Percentiles rank a stretch among this genome's conserved stretches.
These are phyloP conservation scores for Penicillium sp. DNA, from an alignment of 2,329 filamentous ascomycete species.

Conservation along the genomic window DNA sequence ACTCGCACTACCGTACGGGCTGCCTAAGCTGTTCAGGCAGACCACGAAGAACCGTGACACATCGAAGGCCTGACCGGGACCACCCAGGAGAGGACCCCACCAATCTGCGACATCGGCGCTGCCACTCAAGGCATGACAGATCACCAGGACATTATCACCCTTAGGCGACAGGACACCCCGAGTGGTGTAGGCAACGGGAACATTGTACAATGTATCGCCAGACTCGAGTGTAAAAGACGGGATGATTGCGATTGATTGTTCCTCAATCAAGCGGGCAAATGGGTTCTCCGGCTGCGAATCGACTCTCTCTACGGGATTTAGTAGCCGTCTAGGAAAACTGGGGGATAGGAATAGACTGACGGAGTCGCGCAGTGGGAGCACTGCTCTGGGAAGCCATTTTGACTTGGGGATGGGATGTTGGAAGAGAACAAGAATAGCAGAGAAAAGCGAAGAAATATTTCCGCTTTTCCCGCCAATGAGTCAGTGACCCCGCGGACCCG, in stretches of 20 bases:
- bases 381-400: conserved; percentile 25
- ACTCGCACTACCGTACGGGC: conserved; percentile 52
- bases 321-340: conserved; percentile 37
- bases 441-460: neutral
- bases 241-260: conserved; percentile 80
- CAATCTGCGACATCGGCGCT: conserved; percentile 54
- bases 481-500: conserved; percentile 13
- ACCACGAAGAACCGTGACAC: conserved; percentile 51
- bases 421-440: neutral
- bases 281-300: conserved; percentile 80
- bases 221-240: conserved; percentile 91
- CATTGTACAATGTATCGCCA: conserved; percentile 74
- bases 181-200: conserved; percentile 61
- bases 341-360: conserved; percentile 33
- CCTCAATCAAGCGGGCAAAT: conserved; percentile 76
- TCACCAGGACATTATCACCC: conserved; percentile 60
- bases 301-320: conserved; percentile 54
- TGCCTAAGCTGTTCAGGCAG: conserved; percentile 52
- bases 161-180: conserved; percentile 54
- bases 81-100: conserved; percentile 53
- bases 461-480: conserved; percentile 7
- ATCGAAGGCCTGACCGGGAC: conserved; percentile 51
- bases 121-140: conserved; percentile 52
- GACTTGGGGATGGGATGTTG: neutral
- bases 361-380: conserved; percentile 24